Evolutionary conservation across 2,329 filamentous ascomycete genomes (phyloP).

Genomic region (Aureobasidium subglaciale): DNA sequence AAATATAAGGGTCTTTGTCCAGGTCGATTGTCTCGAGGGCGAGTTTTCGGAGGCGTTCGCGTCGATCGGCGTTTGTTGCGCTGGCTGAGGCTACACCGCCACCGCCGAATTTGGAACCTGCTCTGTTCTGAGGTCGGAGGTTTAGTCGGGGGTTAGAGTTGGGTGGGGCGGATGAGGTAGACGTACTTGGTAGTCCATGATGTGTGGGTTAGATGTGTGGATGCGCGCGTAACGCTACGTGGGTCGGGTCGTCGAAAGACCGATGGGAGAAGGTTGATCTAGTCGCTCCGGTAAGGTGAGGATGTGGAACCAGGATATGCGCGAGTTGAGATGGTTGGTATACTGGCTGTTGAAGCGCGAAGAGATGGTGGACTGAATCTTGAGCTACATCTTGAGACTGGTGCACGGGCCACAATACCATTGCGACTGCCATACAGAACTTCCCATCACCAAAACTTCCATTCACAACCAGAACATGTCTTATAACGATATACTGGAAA

Average conservation of each 20-base stretch:
- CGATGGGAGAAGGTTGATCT: not conserved
- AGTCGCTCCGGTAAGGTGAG: not conserved
- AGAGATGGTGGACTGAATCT: not conserved
- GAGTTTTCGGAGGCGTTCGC: constrained; percentile 94
- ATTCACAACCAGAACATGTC: too few species aligned
- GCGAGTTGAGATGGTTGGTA: not conserved
- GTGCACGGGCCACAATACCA: constrained; percentile 12
- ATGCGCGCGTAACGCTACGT: not conserved
- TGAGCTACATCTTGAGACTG: not conserved
- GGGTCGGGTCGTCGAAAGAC: not conserved
- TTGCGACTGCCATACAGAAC: not conserved
- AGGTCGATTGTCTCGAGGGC: constrained; percentile 98
- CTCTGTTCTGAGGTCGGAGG: constrained; percentile 67
- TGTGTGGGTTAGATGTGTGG: not conserved
- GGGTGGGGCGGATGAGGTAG: not conserved
- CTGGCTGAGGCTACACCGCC: constrained; percentile 91
- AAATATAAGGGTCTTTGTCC: constrained; percentile 99
- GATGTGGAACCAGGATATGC: not conserved
- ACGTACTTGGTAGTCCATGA: constrained; percentile 47
- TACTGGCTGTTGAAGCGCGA: not conserved
- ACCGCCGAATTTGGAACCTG: constrained; percentile 95
- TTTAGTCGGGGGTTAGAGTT: not conserved
- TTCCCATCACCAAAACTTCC: too few species aligned
- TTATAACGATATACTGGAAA: too few species aligned
- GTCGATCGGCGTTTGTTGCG: constrained; percentile 91